phyloP scores from a whole-genome alignment of 129 eudicot genomes.

The Gnaphalium uliginosum region DNA sequence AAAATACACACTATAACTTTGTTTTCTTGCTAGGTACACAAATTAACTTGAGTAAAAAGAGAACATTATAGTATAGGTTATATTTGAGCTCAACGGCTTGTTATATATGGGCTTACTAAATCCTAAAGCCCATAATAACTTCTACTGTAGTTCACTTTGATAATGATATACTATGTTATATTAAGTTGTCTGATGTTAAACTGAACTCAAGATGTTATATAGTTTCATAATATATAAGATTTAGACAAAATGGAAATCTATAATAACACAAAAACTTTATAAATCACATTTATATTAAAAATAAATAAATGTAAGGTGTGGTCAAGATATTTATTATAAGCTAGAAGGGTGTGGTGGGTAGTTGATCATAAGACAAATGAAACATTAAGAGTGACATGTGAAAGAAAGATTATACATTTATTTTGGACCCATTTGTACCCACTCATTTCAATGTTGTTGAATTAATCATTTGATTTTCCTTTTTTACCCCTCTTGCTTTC shows the following conservation, averaged over 20 bases:
- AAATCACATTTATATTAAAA: neutral
- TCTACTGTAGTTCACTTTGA: no score
- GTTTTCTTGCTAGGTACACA: no score
- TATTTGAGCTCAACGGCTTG: neutral
- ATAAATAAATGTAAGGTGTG: neutral
- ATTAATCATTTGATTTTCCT: neutral
- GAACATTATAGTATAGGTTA: no score
- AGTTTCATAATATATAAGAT: neutral
- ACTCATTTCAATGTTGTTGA: constrained; percentile 15
- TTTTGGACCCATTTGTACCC: constrained; percentile 32
- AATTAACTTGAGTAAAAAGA: no score
- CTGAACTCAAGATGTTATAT: neutral
- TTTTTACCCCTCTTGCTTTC: neutral
- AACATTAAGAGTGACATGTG: constrained; percentile 37
- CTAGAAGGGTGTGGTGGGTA: constrained; percentile 16
- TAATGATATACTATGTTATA: no score
- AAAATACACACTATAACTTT: no score
- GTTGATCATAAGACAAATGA: constrained; percentile 27
- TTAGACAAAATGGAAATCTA: neutral
- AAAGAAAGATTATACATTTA: constrained; percentile 34
- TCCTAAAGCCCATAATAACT: neutral
- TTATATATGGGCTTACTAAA: neutral
- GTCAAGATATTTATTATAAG: neutral
- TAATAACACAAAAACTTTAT: neutral
- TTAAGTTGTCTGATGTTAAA: neutral